These are phyloP conservation scores for Sarocladium strictum DNA, from an alignment of 2,329 filamentous ascomycete species.

Conservation along the genomic window DNA sequence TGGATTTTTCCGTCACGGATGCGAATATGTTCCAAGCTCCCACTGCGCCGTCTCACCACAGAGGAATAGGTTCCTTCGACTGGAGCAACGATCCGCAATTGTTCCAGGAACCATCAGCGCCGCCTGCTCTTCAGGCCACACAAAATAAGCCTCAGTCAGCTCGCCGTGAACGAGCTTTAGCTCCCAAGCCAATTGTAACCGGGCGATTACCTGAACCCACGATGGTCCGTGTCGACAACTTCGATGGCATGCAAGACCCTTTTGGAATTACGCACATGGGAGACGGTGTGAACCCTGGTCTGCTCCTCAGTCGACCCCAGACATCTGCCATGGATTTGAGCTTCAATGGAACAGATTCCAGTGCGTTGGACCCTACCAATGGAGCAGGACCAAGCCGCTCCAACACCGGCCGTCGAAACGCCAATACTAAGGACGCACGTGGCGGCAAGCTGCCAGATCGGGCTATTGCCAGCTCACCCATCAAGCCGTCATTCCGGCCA, in stretches of 20 bases:
- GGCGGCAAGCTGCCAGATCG: slow-evolving; percentile 37
- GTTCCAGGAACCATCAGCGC: slow-evolving; percentile 40
- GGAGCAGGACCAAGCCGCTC: slow-evolving; percentile 19
- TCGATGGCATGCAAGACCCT: slow-evolving; percentile 35
- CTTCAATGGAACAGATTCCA: slow-evolving; percentile 25
- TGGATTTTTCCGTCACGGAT: slow-evolving; percentile 43
- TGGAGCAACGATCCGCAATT: slow-evolving; percentile 51
- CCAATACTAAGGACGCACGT: slow-evolving; percentile 37
- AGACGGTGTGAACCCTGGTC: slow-evolving; percentile 52
- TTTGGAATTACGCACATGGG: slow-evolving; percentile 42
- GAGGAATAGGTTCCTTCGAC: slow-evolving; percentile 46
- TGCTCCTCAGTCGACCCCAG: slow-evolving; percentile 49
- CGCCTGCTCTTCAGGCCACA: slow-evolving; percentile 22
- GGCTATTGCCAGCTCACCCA: slow-evolving; percentile 41
- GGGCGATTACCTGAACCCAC: slow-evolving; percentile 15
- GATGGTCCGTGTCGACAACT: background rate
- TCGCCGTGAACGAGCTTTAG: slow-evolving; percentile 40
- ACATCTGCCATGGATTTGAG: slow-evolving; percentile 39
- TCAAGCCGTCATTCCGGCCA: slow-evolving; percentile 40
- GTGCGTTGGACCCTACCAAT: slow-evolving; percentile 8
- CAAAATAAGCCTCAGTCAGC: slow-evolving; percentile 30
- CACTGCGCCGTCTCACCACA: slow-evolving; percentile 26
- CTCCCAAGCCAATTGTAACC: slow-evolving; percentile 42
- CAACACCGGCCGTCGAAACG: slow-evolving; percentile 34
- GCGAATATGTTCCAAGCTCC: slow-evolving; percentile 31